Conservation (phyloP, 805 yeast species). For the Candida manassasensis region DNA sequence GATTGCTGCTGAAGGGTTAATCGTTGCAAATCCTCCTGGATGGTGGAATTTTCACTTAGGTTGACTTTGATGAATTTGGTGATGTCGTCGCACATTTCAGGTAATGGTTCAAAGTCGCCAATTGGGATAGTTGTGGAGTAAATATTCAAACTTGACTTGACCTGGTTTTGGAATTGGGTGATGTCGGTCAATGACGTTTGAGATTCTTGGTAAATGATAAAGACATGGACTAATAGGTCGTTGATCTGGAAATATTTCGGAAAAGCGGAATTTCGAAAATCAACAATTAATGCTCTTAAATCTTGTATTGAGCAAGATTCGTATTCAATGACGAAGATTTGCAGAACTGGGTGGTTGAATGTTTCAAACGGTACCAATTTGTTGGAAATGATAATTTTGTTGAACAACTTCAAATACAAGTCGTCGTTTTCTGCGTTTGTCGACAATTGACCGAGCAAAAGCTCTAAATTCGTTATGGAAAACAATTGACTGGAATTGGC, state of each 20-base stretch:
- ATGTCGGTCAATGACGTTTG: slow-evolving; percentile 29
- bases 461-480: slow-evolving; percentile 35
- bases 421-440: slow-evolving; percentile 16
- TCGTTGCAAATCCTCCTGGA: slow-evolving; percentile 47
- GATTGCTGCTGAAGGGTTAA: slow-evolving; percentile 20
- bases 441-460: slow-evolving; percentile 18
- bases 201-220: slow-evolving; percentile 26
- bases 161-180: slow-evolving; percentile 20
- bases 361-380: slow-evolving; percentile 75
- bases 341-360: slow-evolving; percentile 80
- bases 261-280: slow-evolving; percentile 41
- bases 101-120: background rate
- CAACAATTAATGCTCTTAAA: slow-evolving; percentile 55
- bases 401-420: slow-evolving; percentile 53
- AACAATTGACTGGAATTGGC: slow-evolving; percentile 25
- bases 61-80: slow-evolving; percentile 10
- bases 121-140: slow-evolving; percentile 21
- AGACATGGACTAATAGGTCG: slow-evolving; percentile 47
- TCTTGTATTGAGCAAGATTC: slow-evolving; percentile 46
- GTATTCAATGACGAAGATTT: slow-evolving; percentile 59
- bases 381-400: slow-evolving; percentile 54
- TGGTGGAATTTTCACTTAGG: slow-evolving; percentile 33
- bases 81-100: slow-evolving; percentile 7
- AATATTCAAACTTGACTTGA: slow-evolving; percentile 23
- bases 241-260: slow-evolving; percentile 66